Conservation (phyloP, 495 filamentous ascomycete genomes). For the Penicillium steckii region DNA sequence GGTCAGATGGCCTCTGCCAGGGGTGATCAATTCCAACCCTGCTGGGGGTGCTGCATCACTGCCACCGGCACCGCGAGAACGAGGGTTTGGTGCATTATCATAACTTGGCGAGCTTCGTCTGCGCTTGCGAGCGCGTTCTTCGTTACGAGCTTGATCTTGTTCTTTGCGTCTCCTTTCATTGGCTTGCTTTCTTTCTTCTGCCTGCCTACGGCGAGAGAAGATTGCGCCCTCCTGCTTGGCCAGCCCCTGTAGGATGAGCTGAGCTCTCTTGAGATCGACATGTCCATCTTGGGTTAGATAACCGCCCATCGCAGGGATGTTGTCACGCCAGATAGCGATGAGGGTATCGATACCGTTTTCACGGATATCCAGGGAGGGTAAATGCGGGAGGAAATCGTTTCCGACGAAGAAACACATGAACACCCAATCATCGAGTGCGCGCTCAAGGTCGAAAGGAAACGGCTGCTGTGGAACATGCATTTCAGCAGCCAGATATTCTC, state of each 20-base stretch:
- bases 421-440: slow-evolving; percentile 98
- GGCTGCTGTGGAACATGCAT: slow-evolving; percentile 77
- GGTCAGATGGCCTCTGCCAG: slow-evolving; percentile 55
- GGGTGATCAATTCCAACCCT: slow-evolving; percentile 57
- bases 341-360: slow-evolving; percentile 97
- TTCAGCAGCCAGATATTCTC: slow-evolving; percentile 92
- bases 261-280: slow-evolving; percentile 82
- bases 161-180: slow-evolving; percentile 75
- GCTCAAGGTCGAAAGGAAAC: slow-evolving; percentile 84
- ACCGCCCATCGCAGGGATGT: slow-evolving; percentile 85
- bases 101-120: slow-evolving; percentile 48
- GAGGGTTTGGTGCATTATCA: slow-evolving; percentile 27
- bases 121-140: slow-evolving; percentile 45
- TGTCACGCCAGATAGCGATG: slow-evolving; percentile 93
- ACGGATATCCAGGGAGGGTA: slow-evolving; percentile 93
- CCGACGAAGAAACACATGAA: slow-evolving; percentile 99
- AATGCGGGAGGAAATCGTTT: slow-evolving; percentile 97
- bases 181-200: slow-evolving; percentile 77
- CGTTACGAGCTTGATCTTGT: slow-evolving; percentile 54
- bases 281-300: slow-evolving; percentile 94
- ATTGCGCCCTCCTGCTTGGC: slow-evolving; percentile 96
- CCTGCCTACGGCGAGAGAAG: slow-evolving; percentile 78
- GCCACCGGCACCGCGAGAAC: slow-evolving; percentile 27
- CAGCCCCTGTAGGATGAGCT: slow-evolving; percentile 83
- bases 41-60: slow-evolving; percentile 39